Evolutionary conservation across 352 stramenopile species (phyloP).

Genomic region (Pythium utonaiense): DNA sequence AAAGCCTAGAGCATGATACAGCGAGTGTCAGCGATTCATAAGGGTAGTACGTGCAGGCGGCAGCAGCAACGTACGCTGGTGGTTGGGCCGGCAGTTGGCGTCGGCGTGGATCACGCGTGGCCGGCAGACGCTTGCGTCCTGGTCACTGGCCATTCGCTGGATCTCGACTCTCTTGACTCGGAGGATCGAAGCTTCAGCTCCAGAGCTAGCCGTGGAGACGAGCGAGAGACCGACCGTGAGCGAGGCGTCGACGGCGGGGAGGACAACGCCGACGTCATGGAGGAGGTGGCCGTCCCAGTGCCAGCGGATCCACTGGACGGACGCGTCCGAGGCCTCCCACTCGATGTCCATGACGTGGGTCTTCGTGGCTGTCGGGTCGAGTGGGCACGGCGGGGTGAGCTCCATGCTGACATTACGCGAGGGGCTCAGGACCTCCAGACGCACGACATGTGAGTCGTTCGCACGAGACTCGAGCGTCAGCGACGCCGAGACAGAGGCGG

Average conservation of each 20-base stretch:
- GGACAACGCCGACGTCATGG: conserved; percentile 6
- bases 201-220: neutral
- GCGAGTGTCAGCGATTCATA: no score
- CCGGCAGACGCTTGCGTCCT: conserved; percentile 4
- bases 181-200: neutral
- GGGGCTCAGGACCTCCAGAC: conserved; percentile 6
- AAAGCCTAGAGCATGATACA: conserved; percentile 4
- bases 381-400: conserved; percentile 12
- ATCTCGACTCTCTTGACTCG: conserved; percentile 21
- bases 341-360: conserved; percentile 21
- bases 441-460: neutral
- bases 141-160: conserved; percentile 12
- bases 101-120: conserved; percentile 8
- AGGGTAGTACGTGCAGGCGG: neutral
- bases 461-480: conserved; percentile 1
- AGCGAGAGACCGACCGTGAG: conserved; percentile 4
- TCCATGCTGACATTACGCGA: conserved; percentile 11
- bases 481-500: neutral
- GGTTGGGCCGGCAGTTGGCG: conserved; percentile 18
- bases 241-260: neutral
- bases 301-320: conserved; percentile 18
- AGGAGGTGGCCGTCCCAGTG: conserved; percentile 22
- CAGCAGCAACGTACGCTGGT: conserved; percentile 13
- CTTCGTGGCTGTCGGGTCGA: neutral
- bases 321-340: conserved; percentile 15